Evolutionary conservation across 2,329 filamentous ascomycete species (phyloP).

Genomic region (Beauveria caledonica): DNA sequence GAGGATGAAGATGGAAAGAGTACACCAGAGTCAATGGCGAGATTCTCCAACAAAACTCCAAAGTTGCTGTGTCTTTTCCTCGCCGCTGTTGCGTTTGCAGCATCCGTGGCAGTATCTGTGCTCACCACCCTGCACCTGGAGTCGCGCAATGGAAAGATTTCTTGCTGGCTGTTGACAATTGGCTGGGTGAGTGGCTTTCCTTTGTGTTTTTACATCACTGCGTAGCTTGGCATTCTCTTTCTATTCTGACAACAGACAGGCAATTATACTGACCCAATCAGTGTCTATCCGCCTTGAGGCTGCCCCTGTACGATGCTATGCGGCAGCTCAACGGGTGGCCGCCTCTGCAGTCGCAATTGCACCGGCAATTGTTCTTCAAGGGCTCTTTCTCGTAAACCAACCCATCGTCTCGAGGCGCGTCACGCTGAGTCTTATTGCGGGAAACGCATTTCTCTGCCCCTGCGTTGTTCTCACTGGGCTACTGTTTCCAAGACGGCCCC

Average conservation of each 20-base stretch:
- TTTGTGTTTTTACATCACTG: not conserved
- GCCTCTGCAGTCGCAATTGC: slow-evolving; percentile 37
- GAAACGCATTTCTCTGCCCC: slow-evolving; percentile 33
- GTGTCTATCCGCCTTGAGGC: slow-evolving; percentile 39
- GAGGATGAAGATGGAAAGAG: slow-evolving; percentile 63
- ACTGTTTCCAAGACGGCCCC: slow-evolving; percentile 33
- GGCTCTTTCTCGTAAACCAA: slow-evolving; percentile 18
- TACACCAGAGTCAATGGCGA: slow-evolving; percentile 51
- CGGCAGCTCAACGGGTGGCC: slow-evolving; percentile 43
- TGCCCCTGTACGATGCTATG: slow-evolving; percentile 41
- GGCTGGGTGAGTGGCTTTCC: slow-evolving; percentile 53
- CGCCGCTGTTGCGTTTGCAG: slow-evolving; percentile 41
- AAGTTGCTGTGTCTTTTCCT: slow-evolving; percentile 47
- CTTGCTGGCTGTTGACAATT: slow-evolving; percentile 51
- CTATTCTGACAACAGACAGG: slow-evolving; percentile 24
- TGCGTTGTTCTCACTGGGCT: slow-evolving; percentile 37
- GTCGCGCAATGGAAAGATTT: slow-evolving; percentile 33
- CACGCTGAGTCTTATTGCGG: slow-evolving; percentile 21
- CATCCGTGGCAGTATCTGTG: slow-evolving; percentile 49
- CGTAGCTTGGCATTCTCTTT: not conserved
- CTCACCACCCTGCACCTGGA: slow-evolving; percentile 36
- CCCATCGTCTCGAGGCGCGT: not conserved
- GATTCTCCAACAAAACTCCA: slow-evolving; percentile 52
- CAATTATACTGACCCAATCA: slow-evolving; percentile 43
- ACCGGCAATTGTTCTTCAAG: slow-evolving; percentile 39